phyloP scores from a whole-genome alignment of 164 flowering plant genomes.

The Dillenia suffruticosa region DNA sequence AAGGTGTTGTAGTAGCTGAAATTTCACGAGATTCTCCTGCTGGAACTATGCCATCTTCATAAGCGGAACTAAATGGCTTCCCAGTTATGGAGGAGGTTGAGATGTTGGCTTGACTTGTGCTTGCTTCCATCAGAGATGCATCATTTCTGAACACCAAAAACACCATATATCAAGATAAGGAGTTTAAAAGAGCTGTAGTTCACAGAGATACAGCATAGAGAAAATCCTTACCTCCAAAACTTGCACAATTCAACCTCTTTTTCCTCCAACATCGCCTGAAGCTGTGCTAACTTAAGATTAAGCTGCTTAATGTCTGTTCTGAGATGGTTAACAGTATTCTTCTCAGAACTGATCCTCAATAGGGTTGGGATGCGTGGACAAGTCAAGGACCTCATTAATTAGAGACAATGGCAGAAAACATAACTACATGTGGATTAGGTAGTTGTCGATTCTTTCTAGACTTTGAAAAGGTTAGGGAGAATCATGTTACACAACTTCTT shows the following conservation, averaged over 20 bases:
- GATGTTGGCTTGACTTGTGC: slow-evolving; percentile 13
- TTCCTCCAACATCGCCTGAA: slow-evolving; percentile 74
- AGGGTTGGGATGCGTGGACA: slow-evolving; percentile 73
- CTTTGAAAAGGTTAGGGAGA: too few species aligned
- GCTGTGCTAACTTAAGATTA: slow-evolving; percentile 61
- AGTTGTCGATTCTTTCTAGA: too few species aligned
- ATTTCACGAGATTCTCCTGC: slow-evolving; percentile 19
- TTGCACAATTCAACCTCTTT: slow-evolving; percentile 66
- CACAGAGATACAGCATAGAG: background rate
- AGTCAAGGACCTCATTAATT: slow-evolving; percentile 43
- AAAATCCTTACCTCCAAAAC: slow-evolving; percentile 45
- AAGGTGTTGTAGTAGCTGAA: slow-evolving; percentile 18
- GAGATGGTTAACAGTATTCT: slow-evolving; percentile 60
- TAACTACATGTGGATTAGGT: too few species aligned
- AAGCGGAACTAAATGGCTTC: slow-evolving; percentile 12
- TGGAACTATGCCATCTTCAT: slow-evolving; percentile 25
- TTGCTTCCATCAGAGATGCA: slow-evolving; percentile 23
- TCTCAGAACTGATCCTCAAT: slow-evolving; percentile 80
- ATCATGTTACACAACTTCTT: too few species aligned
- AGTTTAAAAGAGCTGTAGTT: background rate
- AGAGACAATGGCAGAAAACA: too few species aligned
- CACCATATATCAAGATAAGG: slow-evolving; percentile 8
- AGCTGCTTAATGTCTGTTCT: slow-evolving; percentile 82
- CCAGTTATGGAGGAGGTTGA: slow-evolving; percentile 13
- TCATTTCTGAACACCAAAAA: slow-evolving; percentile 25